phyloP scores from a whole-genome alignment of 495 filamentous ascomycete genomes.

The Penicillium bialowiezense region DNA sequence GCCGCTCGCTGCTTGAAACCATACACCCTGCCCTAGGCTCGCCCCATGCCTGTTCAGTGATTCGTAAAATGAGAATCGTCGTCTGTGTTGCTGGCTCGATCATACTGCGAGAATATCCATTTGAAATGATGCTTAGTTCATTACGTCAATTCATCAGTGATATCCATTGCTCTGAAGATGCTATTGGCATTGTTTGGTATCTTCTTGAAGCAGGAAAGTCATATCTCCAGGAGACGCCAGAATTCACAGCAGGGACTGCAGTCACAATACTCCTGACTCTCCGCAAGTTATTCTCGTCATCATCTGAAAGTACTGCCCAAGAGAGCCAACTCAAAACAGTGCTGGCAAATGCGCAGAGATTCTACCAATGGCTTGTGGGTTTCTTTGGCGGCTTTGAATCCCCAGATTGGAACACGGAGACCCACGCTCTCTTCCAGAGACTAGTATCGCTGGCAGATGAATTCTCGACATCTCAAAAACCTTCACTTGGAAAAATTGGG shows the following conservation, averaged over 20 bases:
- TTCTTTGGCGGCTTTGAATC: conserved; percentile 59
- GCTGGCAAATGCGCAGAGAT: conserved; percentile 60
- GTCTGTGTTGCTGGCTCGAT: conserved; percentile 71
- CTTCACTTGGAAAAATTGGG: conserved; percentile 59
- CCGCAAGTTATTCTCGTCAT: conserved; percentile 64
- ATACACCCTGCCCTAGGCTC: conserved; percentile 87
- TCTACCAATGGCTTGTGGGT: conserved; percentile 67
- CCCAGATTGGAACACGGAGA: conserved; percentile 40
- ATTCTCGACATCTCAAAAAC: conserved; percentile 56
- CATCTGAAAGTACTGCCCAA: conserved; percentile 68
- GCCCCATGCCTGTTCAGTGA: conserved; percentile 77
- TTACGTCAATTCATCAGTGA: conserved; percentile 77
- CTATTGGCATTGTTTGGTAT: conserved; percentile 83
- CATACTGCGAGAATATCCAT: conserved; percentile 71
- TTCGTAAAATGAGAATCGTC: conserved; percentile 81
- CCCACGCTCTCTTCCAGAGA: conserved; percentile 55
- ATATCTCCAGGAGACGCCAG: conserved; percentile 62
- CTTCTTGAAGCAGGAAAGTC: conserved; percentile 65
- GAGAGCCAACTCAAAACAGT: conserved; percentile 71
- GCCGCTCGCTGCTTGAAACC: conserved; percentile 72
- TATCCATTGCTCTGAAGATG: conserved; percentile 85
- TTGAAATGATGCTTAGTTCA: conserved; percentile 89
- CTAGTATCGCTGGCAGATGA: conserved; percentile 62
- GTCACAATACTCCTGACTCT: conserved; percentile 74
- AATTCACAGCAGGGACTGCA: conserved; percentile 75